phyloP scores from a whole-genome alignment of 2,329 filamentous ascomycete genomes.

The Aspergillus pseudoglaucus region DNA sequence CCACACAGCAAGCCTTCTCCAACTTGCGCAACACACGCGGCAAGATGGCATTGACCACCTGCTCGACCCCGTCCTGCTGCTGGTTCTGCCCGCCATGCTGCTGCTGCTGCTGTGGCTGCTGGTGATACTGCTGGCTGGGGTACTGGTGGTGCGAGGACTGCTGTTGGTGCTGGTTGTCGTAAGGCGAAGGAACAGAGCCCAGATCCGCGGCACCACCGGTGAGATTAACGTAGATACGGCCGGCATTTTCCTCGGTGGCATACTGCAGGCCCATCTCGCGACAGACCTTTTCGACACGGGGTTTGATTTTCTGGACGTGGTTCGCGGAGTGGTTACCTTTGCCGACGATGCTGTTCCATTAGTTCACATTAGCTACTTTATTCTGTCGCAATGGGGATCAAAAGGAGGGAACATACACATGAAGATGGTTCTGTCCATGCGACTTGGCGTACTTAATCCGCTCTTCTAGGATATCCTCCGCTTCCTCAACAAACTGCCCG shows the following conservation, averaged over 20 bases:
- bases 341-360: constrained; percentile 64
- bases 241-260: constrained; percentile 79
- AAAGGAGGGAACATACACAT: constrained; percentile 53
- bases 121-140: constrained; percentile 34
- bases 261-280: constrained; percentile 75
- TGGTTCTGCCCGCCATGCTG: constrained; percentile 42
- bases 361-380: not conserved
- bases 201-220: constrained; percentile 60
- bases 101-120: constrained; percentile 36
- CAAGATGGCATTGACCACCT: constrained; percentile 56
- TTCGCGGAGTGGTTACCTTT: constrained; percentile 81
- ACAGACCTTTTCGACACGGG: constrained; percentile 84
- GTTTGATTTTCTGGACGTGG: constrained; percentile 90
- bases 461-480: constrained; percentile 80
- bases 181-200: constrained; percentile 21
- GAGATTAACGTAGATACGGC: constrained; percentile 81
- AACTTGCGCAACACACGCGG: constrained; percentile 58
- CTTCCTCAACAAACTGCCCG: constrained; percentile 90
- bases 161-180: constrained; percentile 36
- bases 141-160: constrained; percentile 32
- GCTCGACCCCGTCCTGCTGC: constrained; percentile 52
- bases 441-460: constrained; percentile 71
- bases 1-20: constrained; percentile 63
- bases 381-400: not conserved
- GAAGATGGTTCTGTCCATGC: constrained; percentile 71